Conservation (phyloP, 345 rosid genomes). For the Linum usitatissimum region DNA sequence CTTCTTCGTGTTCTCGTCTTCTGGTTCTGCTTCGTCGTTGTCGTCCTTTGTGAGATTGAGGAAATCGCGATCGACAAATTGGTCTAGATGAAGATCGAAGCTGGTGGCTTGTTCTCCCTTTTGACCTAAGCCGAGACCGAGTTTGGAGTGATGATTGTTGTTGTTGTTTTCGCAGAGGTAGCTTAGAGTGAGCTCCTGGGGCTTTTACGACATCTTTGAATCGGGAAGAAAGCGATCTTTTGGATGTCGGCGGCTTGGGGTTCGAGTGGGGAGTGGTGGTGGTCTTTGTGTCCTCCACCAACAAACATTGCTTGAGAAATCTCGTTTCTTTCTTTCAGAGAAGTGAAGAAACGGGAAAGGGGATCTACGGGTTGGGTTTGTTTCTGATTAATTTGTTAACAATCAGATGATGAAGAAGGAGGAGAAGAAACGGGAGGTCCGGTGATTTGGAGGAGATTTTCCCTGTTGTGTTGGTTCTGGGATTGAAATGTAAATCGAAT, state of each 20-base stretch:
- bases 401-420: not conserved
- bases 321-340: not conserved
- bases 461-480: not conserved
- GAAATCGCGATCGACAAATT: conserved; percentile 92
- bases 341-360: not conserved
- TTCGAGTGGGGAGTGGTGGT: not conserved
- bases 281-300: not conserved
- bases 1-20: conserved; percentile 42
- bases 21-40: conserved; percentile 7
- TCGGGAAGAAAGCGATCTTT: not conserved
- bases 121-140: conserved; percentile 9
- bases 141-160: not conserved
- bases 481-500: not conserved
- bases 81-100: conserved; percentile 33
- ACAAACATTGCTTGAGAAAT: not conserved
- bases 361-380: not conserved
- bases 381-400: not conserved
- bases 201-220: not conserved
- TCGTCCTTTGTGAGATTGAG: conserved; percentile 53
- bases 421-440: not conserved
- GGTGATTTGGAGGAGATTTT: not conserved
- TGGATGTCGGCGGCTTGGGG: not conserved
- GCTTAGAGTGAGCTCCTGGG: not conserved
- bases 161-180: not conserved
- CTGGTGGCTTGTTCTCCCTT: conserved; percentile 64